phyloP scores from a whole-genome alignment of 352 stramenopile species.

The Aphanomyces stellatus region DNA sequence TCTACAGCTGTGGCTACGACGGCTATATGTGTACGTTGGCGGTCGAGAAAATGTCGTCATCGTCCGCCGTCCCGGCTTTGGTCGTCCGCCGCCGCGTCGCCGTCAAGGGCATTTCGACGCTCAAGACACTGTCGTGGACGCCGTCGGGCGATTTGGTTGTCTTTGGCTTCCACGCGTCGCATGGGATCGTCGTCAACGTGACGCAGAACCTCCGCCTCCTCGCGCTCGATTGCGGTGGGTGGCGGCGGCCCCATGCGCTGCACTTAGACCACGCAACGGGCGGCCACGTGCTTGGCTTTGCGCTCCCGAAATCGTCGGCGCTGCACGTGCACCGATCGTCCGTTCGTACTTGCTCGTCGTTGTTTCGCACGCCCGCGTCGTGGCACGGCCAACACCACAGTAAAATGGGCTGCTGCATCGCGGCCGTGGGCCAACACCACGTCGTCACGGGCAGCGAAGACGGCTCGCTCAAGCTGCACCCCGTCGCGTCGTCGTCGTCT shows the following conservation, averaged over 20 bases:
- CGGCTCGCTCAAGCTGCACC: slow-evolving; percentile 73
- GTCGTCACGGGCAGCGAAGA: slow-evolving; percentile 72
- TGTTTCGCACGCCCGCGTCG: too few relatives aligned
- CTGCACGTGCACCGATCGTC: slow-evolving; percentile 69
- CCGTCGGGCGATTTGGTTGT: slow-evolving; percentile 45
- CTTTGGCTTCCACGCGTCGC: slow-evolving; percentile 72
- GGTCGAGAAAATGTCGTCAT: slow-evolving; percentile 23
- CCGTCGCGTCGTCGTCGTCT: neutral
- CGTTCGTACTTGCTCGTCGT: too few relatives aligned
- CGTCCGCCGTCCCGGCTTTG: slow-evolving; percentile 19
- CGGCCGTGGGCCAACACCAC: slow-evolving; percentile 24
- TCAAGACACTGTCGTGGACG: slow-evolving; percentile 56
- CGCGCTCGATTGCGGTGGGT: slow-evolving; percentile 69
- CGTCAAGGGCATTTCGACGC: slow-evolving; percentile 66
- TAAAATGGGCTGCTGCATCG: slow-evolving; percentile 61
- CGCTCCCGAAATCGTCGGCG: slow-evolving; percentile 32
- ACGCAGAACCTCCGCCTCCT: slow-evolving; percentile 66
- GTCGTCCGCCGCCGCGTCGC: slow-evolving; percentile 44
- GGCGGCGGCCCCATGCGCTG: slow-evolving; percentile 67
- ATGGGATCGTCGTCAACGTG: slow-evolving; percentile 67
- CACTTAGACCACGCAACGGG: slow-evolving; percentile 32
- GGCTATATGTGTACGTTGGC: slow-evolving; percentile 66
- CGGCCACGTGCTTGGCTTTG: slow-evolving; percentile 61
- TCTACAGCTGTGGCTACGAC: slow-evolving; percentile 72
- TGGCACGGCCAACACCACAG: slow-evolving; percentile 64